Base-by-base conservation (phyloP, 2,329 filamentous ascomycete genomes). In the Colletotrichum cuscutae region DNA sequence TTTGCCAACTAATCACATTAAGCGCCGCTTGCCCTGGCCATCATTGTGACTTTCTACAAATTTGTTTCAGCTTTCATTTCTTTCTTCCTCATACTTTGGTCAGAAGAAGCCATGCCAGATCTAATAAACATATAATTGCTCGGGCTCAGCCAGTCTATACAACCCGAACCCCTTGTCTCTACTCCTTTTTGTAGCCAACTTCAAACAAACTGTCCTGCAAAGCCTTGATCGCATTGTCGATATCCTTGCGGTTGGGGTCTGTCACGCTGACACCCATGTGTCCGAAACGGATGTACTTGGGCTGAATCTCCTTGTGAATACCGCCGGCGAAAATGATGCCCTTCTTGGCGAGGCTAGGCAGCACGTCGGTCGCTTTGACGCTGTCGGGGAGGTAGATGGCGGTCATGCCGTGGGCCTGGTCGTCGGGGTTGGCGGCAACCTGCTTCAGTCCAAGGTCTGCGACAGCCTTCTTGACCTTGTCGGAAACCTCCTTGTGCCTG, bases 381-480 rank as follows among this genome's bases (percentile, higher is more conserved):
- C 89, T 92, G 74, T 98, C 94, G 1, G 97, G 97, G 68, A 99
- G 89, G 84, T 97, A 98, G 77, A 99, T 97, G 71, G 97, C 96
- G 4, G 97, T 99, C 97, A 99, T 99, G 78, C 94, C 95, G 82
- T 97, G 96, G 54, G 97, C 95, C 85, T 98, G 96, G 83, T 97
- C 93, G 78, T 96, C 95, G 0, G 94, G 93, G 82, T 96, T 94
- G 46, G 89, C 84, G 26, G 97, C 95, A 49, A 99, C 88, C 81
- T 98, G 94, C 85, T 95, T 93, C 72, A 99, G 88, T 4, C 97
- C 97, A 46, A 98, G 87, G 64, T 93, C 92, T 5, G 90, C 85
- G 64, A 98, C 88, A 22, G 93, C 91, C 80, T 94, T 91, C 90
- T 99, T 98, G 81, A 98, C 91, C 82, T 91, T 93, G 82, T 97